phyloP scores from a whole-genome alignment of 176 grass and related monocot genomes.

The Chrysopogon serrulatus region DNA sequence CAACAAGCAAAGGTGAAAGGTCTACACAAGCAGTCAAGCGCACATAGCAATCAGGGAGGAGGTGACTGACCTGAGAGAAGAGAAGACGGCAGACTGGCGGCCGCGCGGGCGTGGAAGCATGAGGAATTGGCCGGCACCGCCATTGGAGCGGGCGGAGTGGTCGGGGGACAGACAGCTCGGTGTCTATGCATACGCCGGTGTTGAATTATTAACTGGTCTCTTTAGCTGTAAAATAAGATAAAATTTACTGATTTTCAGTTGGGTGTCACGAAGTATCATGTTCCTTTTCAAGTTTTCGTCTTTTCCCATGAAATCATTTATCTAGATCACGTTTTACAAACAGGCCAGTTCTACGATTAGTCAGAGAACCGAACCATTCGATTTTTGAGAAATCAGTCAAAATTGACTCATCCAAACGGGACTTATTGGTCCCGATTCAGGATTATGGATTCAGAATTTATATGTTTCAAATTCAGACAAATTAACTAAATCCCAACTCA shows the following conservation, averaged over 20 bases:
- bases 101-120: conserved; percentile 43
- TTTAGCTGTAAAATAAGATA: no score
- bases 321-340: not conserved
- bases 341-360: not conserved
- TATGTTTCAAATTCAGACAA: not conserved
- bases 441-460: not conserved
- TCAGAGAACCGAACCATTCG: not conserved
- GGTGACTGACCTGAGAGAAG: conserved; percentile 25
- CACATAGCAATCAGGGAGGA: not conserved
- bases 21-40: not conserved
- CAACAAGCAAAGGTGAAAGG: not conserved
- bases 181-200: not conserved
- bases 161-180: not conserved
- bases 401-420: not conserved
- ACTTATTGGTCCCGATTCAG: not conserved
- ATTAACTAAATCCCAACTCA: not conserved
- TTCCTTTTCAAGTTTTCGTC: not conserved
- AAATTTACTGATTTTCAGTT: no score
- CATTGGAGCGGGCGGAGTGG: conserved; percentile 28
- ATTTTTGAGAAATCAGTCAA: not conserved
- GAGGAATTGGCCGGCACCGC: conserved; percentile 42
- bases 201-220: not conserved
- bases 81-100: not conserved
- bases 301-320: not conserved
- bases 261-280: not conserved